A percentile compares a stretch with the other conserved stretches of the same genome.
Conservation (phyloP, 116 monocot species). For the Posidonia oceanica region DNA sequence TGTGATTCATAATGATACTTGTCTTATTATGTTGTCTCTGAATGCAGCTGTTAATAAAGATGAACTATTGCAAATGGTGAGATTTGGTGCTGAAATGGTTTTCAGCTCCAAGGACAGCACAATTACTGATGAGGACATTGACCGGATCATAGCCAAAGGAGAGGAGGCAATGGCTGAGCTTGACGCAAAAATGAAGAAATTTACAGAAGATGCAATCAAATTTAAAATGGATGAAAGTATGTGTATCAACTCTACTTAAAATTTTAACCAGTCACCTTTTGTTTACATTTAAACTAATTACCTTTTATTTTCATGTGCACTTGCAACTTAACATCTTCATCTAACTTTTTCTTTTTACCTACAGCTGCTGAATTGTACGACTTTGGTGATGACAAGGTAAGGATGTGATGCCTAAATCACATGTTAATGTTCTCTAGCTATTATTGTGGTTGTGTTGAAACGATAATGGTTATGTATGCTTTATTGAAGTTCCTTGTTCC, state of each 20-base stretch:
- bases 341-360: conserved; percentile 9
- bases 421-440: too few species aligned
- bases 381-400: conserved; percentile 95
- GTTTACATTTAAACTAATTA: not conserved
- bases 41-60: conserved; percentile 95
- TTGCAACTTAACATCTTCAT: not conserved
- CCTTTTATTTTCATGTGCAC: not conserved
- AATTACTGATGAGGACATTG: conserved; percentile 98
- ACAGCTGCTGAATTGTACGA: conserved; percentile 92
- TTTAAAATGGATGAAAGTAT: conserved; percentile 99
- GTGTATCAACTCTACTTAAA: conserved; percentile 6
- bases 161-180: conserved; percentile 97
- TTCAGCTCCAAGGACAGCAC: conserved; percentile 98
- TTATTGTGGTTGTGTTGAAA: not conserved
- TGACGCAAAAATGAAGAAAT: conserved; percentile 97
- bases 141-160: conserved; percentile 97
- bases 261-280: not conserved
- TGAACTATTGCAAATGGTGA: conserved; percentile 97
- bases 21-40: not conserved
- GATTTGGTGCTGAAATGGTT: conserved; percentile 99
- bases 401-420: not conserved
- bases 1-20: not conserved
- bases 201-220: conserved; percentile 99
- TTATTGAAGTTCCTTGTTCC: too few species aligned
- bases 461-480: not conserved